phyloP scores from a whole-genome alignment of 1,284 basidiomycete species.

The Trichosporon sp. region DNA sequence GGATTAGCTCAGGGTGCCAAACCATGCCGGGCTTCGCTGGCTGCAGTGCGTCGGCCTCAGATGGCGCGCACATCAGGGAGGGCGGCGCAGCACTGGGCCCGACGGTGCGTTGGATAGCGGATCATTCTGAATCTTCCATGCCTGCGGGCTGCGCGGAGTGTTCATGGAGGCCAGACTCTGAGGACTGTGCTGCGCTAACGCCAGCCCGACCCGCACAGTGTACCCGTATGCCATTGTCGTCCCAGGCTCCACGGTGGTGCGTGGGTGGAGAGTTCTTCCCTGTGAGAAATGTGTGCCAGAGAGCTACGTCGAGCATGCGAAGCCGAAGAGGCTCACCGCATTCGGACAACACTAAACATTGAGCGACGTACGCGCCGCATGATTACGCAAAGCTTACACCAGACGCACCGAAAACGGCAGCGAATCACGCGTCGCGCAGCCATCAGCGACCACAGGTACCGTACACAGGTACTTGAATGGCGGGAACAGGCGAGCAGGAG shows the following conservation, averaged over 20 bases:
- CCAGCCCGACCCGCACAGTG: not conserved
- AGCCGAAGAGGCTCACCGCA: not conserved
- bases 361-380: not conserved
- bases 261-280: not conserved
- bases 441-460: not conserved
- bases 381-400: not conserved
- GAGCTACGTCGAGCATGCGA: not conserved
- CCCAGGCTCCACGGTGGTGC: not conserved
- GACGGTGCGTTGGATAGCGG: not conserved
- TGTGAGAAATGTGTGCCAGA: not conserved
- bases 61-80: not conserved
- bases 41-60: not conserved
- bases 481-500: not conserved
- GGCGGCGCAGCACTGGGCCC: not conserved
- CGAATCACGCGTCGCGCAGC: slow-evolving; percentile 13
- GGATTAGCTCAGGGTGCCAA: slow-evolving; percentile 5
- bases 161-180: not conserved
- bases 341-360: not conserved
- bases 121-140: slow-evolving; percentile 14
- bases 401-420: not conserved
- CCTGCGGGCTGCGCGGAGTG: slow-evolving; percentile 11
- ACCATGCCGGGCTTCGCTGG: not conserved
- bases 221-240: not conserved
- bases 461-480: not conserved
- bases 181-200: not conserved